Evolutionary conservation across 768 basidiomycete species (phyloP), one percentile per base, ranked within the genome.

Genomic region (Daedaleopsis sinensis): DNA sequence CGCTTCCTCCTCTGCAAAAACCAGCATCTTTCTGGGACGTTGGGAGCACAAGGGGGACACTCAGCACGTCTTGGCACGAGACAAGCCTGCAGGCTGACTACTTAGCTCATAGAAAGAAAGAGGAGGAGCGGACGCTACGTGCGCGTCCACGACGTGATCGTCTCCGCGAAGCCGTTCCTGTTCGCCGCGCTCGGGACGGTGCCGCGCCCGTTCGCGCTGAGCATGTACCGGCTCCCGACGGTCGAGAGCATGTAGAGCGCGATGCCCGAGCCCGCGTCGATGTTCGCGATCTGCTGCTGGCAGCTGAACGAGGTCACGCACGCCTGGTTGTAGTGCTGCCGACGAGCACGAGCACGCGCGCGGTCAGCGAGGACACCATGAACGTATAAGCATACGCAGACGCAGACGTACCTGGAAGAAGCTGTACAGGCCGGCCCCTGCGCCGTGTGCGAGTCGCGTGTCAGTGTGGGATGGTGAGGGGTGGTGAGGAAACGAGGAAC

Each of bases 351-450:
- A n/a, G n/a, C n/a, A 7, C 27, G 27, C 27, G 7, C 27, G 27
- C 27, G 27, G 27, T 32, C 27, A 32, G 27, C 27, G 4, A 3
- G 27, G 27, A 3, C 27, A 7, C 27, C 27, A 32, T 7, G n/a
- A n/a, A n/a, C n/a, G n/a, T n/a, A n/a, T n/a, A n/a, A n/a, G n/a
- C n/a, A n/a, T n/a, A n/a, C n/a, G n/a, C n/a, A 37, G 11, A 21
- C 5, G 24, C 15, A 32, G 47, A 15, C 37, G 10, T 50, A 84
- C 85, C 58, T 73, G 67, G 79, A 84, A 90, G 78, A 89, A 89
- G 69, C 84, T 86, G 71, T 90, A 90, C 16, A 85, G 73, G 0
- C 85, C 86, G 19, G 87, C 87, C 39, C 88, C 85, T 86, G 55
- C 18, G 35, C 1, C 42, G 42, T 39, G 27, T 47, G 37, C 38